Evolutionary conservation across 768 basidiomycete species (phyloP).

Genomic region (Boletus fagicola): DNA sequence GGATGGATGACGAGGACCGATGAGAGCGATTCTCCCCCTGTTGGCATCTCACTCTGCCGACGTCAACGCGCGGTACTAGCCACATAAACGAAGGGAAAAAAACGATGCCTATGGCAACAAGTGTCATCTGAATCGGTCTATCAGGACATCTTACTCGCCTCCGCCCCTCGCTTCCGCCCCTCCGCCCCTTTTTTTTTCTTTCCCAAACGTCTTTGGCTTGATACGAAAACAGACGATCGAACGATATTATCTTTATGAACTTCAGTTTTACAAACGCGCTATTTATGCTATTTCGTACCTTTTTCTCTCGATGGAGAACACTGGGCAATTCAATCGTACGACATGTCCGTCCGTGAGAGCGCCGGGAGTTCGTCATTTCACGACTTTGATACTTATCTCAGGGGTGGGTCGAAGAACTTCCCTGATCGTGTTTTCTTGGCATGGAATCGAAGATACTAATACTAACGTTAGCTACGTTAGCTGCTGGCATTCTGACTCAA

Average conservation of each 20-base stretch:
- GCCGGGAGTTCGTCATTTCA: not conserved
- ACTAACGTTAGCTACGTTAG: not conserved
- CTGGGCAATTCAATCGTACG: not conserved
- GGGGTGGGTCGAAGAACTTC: not conserved
- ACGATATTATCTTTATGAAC: slow-evolving; percentile 29
- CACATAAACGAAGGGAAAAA: not conserved
- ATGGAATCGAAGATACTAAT: not conserved
- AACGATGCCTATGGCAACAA: not conserved
- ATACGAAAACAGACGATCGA: slow-evolving; percentile 8
- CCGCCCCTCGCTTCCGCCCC: not conserved
- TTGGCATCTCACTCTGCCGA: not conserved
- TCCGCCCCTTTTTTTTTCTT: not conserved
- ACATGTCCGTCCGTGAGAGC: slow-evolving; percentile 1
- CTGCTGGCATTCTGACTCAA: not conserved
- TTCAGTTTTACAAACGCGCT: slow-evolving; percentile 9
- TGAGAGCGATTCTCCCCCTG: not conserved
- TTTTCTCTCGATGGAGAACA: not conserved
- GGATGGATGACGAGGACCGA: slow-evolving; percentile 5
- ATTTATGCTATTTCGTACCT: slow-evolving; percentile 19
- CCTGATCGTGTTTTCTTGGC: slow-evolving; percentile 1
- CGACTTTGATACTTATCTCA: not conserved
- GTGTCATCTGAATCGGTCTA: not conserved
- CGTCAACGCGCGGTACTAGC: not conserved
- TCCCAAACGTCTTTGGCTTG: not conserved
- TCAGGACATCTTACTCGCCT: slow-evolving; percentile 1